phyloP scores from a whole-genome alignment of 2,329 filamentous ascomycete genomes.

The Pleurostoma richardsiae region DNA sequence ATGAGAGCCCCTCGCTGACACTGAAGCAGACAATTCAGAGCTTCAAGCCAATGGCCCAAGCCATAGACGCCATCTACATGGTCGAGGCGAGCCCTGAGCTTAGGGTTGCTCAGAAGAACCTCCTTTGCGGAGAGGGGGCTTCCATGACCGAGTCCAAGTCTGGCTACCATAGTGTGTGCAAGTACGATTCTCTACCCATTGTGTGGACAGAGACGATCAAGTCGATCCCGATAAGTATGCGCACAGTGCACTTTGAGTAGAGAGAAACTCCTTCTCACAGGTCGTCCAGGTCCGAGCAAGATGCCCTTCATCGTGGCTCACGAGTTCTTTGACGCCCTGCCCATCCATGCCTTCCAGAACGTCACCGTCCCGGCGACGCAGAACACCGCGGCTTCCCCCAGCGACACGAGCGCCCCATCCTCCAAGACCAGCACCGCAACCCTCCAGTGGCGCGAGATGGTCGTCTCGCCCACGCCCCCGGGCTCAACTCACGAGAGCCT shows the following conservation, averaged over 20 bases:
- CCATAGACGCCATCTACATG: slow-evolving; percentile 84
- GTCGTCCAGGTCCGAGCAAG: slow-evolving; percentile 47
- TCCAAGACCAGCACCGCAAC: slow-evolving; percentile 26
- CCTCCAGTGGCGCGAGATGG: slow-evolving; percentile 74
- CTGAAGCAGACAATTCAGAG: slow-evolving; percentile 67
- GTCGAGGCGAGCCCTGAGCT: slow-evolving; percentile 88
- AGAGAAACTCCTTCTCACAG: slow-evolving; percentile 18
- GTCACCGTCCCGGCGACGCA: slow-evolving; percentile 35
- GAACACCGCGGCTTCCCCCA: slow-evolving; percentile 30
- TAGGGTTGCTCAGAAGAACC: slow-evolving; percentile 68
- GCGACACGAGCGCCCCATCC: slow-evolving; percentile 31
- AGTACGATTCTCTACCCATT: slow-evolving; percentile 69
- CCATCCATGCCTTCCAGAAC: slow-evolving; percentile 91
- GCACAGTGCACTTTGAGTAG: slow-evolving; percentile 1
- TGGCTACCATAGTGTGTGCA: slow-evolving; percentile 70
- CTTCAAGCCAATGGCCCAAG: slow-evolving; percentile 72
- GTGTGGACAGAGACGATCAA: slow-evolving; percentile 88
- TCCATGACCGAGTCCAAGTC: slow-evolving; percentile 65
- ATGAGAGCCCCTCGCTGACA: slow-evolving; percentile 1
- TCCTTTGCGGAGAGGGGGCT: slow-evolving; percentile 71
- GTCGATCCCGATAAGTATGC: slow-evolving; percentile 66
- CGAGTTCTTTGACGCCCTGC: slow-evolving; percentile 97
- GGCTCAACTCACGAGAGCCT: slow-evolving; percentile 48
- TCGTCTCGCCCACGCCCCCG: slow-evolving; percentile 64
- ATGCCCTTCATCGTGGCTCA: slow-evolving; percentile 93